These are phyloP conservation scores for Malassezia equina DNA, from an alignment of 1,284 basidiomycete species.

Conservation along the genomic window DNA sequence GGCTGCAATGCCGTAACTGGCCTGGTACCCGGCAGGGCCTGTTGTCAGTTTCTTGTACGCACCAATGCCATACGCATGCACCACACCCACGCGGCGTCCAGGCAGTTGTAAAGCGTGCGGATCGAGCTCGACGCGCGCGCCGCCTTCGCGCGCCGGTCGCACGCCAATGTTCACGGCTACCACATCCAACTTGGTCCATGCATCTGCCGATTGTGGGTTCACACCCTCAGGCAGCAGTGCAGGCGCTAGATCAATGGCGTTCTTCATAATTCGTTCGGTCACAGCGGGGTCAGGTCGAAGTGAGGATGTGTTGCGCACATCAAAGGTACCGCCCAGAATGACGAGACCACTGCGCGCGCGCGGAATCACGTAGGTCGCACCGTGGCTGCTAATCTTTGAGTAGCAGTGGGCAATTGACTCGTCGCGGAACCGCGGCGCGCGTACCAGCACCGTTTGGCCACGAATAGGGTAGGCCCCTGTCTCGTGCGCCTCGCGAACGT, in stretches of 20 bases:
- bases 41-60: not conserved
- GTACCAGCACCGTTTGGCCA: constrained; percentile 71
- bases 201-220: constrained; percentile 9
- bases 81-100: constrained; percentile 16
- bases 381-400: constrained; percentile 19
- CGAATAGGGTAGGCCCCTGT: constrained; percentile 71
- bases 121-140: constrained; percentile 28
- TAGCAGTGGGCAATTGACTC: constrained; percentile 20
- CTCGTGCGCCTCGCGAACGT: constrained; percentile 52
- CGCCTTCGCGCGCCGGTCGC: constrained; percentile 27
- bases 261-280: constrained; percentile 52
- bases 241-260: constrained; percentile 31
- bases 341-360: constrained; percentile 52
- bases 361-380: constrained; percentile 54
- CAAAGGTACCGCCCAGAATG: constrained; percentile 57
- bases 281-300: constrained; percentile 49
- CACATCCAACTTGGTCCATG: constrained; percentile 26
- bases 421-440: constrained; percentile 55
- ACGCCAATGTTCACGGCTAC: constrained; percentile 31
- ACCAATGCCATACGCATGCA: constrained; percentile 37
- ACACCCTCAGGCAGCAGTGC: constrained; percentile 23
- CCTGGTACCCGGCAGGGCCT: constrained; percentile 37
- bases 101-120: not conserved
- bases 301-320: constrained; percentile 30
- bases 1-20: constrained; percentile 37